phyloP scores from a whole-genome alignment of 1,284 basidiomycete species.

The Ceratobasidium sp. region DNA sequence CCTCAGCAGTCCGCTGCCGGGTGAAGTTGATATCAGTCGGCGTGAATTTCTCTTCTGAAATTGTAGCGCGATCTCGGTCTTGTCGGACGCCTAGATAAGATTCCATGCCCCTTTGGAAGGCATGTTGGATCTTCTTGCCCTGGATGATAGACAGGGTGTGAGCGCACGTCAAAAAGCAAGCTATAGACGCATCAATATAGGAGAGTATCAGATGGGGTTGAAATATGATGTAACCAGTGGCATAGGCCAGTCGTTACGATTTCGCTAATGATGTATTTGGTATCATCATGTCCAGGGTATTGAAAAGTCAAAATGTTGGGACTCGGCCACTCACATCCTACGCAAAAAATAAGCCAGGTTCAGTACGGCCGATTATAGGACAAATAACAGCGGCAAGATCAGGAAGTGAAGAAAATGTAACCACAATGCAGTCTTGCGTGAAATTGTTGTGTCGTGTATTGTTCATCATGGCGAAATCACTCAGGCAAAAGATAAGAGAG shows the following conservation, averaged over 20 bases:
- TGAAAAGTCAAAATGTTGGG: background rate
- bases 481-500: constrained; percentile 36
- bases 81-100: constrained; percentile 35
- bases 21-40: constrained; percentile 17
- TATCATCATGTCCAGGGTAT: constrained; percentile 20
- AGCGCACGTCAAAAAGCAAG: constrained; percentile 4
- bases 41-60: background rate
- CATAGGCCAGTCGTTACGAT: constrained; percentile 40
- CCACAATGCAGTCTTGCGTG: constrained; percentile 53
- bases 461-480: constrained; percentile 55
- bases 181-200: background rate
- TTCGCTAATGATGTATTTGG: constrained; percentile 39
- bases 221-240: constrained; percentile 42
- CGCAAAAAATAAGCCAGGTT: constrained; percentile 39
- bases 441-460: constrained; percentile 51
- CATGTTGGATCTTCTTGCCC: constrained; percentile 39
- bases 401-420: constrained; percentile 53
- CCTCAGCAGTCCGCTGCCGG: constrained; percentile 16
- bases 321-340: constrained; percentile 31
- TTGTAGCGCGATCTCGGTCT: constrained; percentile 3
- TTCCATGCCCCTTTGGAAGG: constrained; percentile 40
- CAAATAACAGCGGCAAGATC: constrained; percentile 32
- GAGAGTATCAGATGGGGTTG: constrained; percentile 40
- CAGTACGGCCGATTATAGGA: background rate
- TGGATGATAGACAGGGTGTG: background rate